These are phyloP conservation scores for Pleurotus tuber-regium DNA, from an alignment of 768 basidiomycete species.

Conservation along the genomic window DNA sequence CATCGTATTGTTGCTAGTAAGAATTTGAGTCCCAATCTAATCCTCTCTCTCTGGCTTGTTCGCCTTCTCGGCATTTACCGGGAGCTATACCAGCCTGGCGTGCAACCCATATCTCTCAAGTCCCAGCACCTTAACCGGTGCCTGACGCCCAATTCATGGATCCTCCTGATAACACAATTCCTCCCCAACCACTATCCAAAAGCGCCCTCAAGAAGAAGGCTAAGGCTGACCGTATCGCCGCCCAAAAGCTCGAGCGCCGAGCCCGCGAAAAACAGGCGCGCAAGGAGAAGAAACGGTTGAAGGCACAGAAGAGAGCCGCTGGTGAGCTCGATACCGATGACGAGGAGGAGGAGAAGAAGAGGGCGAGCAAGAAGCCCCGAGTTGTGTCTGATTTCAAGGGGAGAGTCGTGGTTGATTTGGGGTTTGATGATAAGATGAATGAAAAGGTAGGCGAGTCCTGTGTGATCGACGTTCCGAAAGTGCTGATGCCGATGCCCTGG, in stretches of 20 bases:
- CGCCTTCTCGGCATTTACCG: constrained; percentile 4
- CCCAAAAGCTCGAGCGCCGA: constrained; percentile 69
- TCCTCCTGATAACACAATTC: constrained; percentile 6
- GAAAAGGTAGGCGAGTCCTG: constrained; percentile 63
- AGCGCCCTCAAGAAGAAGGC: constrained; percentile 75
- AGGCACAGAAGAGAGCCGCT: constrained; percentile 58
- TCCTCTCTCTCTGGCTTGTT: background rate
- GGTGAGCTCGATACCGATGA: constrained; percentile 56
- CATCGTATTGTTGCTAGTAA: constrained; percentile 3
- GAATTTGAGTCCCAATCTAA: constrained; percentile 1
- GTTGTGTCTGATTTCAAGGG: constrained; percentile 37
- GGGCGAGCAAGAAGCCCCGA: constrained; percentile 23
- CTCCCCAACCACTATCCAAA: constrained; percentile 56
- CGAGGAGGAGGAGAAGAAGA: constrained; percentile 28
- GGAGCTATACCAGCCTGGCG: background rate
- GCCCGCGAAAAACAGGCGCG: constrained; percentile 74
- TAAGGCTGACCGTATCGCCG: constrained; percentile 64
- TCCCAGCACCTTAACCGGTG: too few relatives aligned
- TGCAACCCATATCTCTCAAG: background rate
- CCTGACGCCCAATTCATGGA: background rate
- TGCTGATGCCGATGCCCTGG: constrained; percentile 16
- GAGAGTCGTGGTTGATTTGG: constrained; percentile 79
- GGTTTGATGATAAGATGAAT: constrained; percentile 90
- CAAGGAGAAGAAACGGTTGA: constrained; percentile 67
- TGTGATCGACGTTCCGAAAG: background rate